phyloP scores from a whole-genome alignment of 2,329 filamentous ascomycete genomes.

The Colletotrichum plurivorum region DNA sequence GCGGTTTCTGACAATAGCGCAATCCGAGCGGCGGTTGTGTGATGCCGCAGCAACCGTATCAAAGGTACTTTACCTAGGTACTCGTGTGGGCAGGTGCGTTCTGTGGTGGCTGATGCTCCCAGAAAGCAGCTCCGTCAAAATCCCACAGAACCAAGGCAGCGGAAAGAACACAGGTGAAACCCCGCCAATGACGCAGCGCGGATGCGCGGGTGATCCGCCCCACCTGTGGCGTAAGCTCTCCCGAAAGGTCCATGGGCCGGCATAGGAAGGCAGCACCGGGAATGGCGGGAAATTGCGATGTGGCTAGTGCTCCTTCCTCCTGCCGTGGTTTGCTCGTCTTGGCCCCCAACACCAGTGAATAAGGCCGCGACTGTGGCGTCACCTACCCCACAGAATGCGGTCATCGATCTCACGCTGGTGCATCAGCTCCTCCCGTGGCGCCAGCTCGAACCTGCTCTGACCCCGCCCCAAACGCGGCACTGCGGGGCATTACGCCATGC shows the following conservation, averaged over 20 bases:
- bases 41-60: conserved; percentile 1
- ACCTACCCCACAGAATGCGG: conserved; percentile 41
- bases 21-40: conserved; percentile 33
- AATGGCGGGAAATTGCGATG: background rate
- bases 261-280: too few species aligned
- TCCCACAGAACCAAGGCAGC: conserved; percentile 35
- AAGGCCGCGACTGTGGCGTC: conserved; percentile 36
- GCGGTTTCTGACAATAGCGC: conserved; percentile 2
- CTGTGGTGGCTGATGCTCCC: conserved; percentile 30
- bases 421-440: background rate
- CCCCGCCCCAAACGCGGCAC: conserved; percentile 16
- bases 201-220: conserved; percentile 17
- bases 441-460: conserved; percentile 16
- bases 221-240: conserved; percentile 37
- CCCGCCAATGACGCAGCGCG: conserved; percentile 39
- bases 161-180: conserved; percentile 2
- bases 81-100: background rate
- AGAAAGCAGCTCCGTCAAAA: conserved; percentile 8
- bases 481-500: conserved; percentile 41
- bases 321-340: background rate
- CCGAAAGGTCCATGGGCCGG: background rate
- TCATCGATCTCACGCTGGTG: conserved; percentile 24
- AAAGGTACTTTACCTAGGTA: background rate
- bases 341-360: conserved; percentile 3
- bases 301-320: conserved; percentile 17